A percentile compares a stretch with the other conserved stretches of the same genome.
Evolutionary conservation across 2,329 filamentous ascomycete species (phyloP).

Genomic region (Colletotrichum cereale): DNA sequence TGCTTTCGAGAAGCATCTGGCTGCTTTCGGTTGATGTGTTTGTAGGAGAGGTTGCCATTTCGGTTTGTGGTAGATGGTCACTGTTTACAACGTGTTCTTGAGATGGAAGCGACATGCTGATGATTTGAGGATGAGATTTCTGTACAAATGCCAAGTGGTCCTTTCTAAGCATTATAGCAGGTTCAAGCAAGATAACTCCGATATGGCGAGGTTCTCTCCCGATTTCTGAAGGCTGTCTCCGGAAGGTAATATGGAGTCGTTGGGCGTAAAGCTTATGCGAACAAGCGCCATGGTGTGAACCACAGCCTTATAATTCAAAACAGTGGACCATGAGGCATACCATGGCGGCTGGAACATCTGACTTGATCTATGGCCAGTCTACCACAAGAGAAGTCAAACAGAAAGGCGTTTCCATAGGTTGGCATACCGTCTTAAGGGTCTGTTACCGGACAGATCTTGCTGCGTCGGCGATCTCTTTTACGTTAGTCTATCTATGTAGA

Average conservation of each 20-base stretch:
- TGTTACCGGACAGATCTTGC: no score
- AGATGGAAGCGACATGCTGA: neutral
- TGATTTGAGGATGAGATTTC: neutral
- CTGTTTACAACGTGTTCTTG: no score
- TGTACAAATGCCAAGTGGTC: no score
- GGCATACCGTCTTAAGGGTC: neutral
- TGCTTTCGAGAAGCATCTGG: no score
- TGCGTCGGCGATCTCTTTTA: neutral
- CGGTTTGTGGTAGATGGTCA: neutral
- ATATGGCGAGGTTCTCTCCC: neutral
- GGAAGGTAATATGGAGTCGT: no score
- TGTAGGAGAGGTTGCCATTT: neutral
- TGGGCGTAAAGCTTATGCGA: neutral
- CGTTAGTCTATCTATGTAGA: no score
- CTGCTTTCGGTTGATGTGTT: neutral
- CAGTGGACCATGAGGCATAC: neutral
- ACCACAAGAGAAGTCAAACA: neutral
- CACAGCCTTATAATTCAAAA: neutral
- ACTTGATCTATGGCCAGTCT: neutral
- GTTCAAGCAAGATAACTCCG: neutral
- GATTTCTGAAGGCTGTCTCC: neutral
- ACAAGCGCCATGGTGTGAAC: neutral
- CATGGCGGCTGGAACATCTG: neutral
- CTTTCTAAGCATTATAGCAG: neutral
- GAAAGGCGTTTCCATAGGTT: fast-evolving